A percentile compares a stretch with the other conserved stretches of the same genome.
phyloP scores from a whole-genome alignment of 441 rosid genomes.

The Capsella rubella region DNA sequence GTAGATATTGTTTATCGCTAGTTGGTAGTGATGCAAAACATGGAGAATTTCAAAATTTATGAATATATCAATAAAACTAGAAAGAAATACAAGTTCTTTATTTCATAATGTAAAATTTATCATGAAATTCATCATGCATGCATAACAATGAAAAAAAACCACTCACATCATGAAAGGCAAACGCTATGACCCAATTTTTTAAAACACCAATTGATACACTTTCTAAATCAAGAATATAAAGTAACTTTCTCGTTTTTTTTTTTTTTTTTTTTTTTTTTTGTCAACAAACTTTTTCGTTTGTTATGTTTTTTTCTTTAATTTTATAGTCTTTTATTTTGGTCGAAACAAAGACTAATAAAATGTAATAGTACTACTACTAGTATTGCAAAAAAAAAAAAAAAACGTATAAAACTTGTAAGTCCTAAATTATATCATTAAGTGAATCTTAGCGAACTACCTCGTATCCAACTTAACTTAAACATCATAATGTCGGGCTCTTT shows the following conservation, averaged over 20 bases:
- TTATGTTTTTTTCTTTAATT: neutral
- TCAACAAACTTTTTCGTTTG: too few relatives aligned
- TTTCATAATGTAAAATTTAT: neutral
- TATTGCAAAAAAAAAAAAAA: neutral
- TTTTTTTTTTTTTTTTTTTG: too few relatives aligned
- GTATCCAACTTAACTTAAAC: constrained; percentile 29
- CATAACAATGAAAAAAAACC: neutral
- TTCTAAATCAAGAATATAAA: neutral
- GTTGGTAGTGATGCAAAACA: neutral
- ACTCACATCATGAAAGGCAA: neutral
- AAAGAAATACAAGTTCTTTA: neutral
- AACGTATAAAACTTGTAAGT: neutral
- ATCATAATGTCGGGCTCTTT: constrained; percentile 31
- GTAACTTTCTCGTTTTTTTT: too few relatives aligned
- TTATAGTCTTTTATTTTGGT: neutral
- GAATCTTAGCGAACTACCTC: constrained; percentile 39
- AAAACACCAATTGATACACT: neutral
- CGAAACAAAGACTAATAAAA: neutral
- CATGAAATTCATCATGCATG: neutral
- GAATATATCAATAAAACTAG: neutral
- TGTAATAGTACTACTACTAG: neutral
- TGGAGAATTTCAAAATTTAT: neutral
- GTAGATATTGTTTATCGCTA: neutral
- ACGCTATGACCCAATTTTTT: neutral
- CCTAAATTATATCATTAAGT: constrained; percentile 12